Conservation (phyloP, 257 asterid genomes). For the Nicotiana knightiana region DNA sequence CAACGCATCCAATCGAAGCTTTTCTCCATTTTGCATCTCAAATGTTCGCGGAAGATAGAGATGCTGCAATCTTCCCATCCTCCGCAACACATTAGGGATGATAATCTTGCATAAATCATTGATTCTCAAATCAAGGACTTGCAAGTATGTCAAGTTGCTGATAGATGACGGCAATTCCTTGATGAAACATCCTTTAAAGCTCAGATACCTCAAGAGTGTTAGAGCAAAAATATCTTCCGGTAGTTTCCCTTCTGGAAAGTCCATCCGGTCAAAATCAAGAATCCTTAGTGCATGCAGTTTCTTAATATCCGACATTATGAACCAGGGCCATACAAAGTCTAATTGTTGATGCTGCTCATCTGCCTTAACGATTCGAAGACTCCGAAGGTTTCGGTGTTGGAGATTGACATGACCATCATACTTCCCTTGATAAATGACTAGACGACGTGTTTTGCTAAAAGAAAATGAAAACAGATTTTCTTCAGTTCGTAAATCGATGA, state of each 20-base stretch:
- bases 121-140: slow-evolving; percentile 27
- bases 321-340: not conserved
- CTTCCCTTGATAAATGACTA: slow-evolving; percentile 3
- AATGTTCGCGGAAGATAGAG: slow-evolving; percentile 22
- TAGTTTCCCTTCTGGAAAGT: not conserved
- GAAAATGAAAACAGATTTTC: not conserved
- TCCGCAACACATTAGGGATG: not conserved
- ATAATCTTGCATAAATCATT: not conserved
- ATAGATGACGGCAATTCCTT: slow-evolving; percentile 13
- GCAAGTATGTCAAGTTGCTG: slow-evolving; percentile 13
- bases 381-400: not conserved
- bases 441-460: not conserved
- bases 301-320: not conserved
- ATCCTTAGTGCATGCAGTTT: not conserved
- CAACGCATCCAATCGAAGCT: slow-evolving; percentile 10
- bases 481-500: not conserved
- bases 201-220: slow-evolving; percentile 16
- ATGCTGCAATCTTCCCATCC: slow-evolving; percentile 10
- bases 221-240: not conserved
- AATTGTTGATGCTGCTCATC: not conserved
- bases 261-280: slow-evolving; percentile 7
- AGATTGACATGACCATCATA: not conserved
- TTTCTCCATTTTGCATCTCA: not conserved
- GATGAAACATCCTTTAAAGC: slow-evolving; percentile 26
- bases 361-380: slow-evolving; percentile 13